Percentiles rank a stretch among this genome's conserved stretches.
Evolutionary conservation across 306 rosid species (phyloP).

Genomic region (Inga laurina): DNA sequence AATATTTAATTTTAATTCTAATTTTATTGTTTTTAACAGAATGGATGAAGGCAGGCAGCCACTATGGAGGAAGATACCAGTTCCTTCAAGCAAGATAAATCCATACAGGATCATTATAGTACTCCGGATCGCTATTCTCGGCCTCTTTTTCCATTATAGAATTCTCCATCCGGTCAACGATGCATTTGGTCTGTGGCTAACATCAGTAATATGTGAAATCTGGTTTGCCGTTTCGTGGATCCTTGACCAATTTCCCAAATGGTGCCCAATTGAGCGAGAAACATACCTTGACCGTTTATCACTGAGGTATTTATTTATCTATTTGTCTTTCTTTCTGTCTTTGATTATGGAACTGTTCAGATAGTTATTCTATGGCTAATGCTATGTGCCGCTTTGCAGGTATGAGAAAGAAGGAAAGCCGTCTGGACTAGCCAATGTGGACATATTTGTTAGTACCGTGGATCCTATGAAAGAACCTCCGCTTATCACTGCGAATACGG

Average conservation of each 20-base stretch:
- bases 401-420: slow-evolving; percentile 92
- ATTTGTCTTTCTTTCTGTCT: neutral
- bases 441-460: slow-evolving; percentile 88
- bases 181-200: slow-evolving; percentile 84
- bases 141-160: slow-evolving; percentile 87
- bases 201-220: slow-evolving; percentile 91
- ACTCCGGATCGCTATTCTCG: slow-evolving; percentile 70
- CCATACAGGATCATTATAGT: slow-evolving; percentile 81
- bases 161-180: slow-evolving; percentile 81
- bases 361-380: slow-evolving; percentile 14
- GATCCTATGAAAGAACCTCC: slow-evolving; percentile 97
- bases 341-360: neutral
- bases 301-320: slow-evolving; percentile 48
- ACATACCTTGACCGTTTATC: slow-evolving; percentile 93
- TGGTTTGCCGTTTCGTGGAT: slow-evolving; percentile 96
- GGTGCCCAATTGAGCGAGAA: slow-evolving; percentile 83
- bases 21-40: slow-evolving; percentile 40
- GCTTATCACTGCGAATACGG: slow-evolving; percentile 92
- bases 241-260: slow-evolving; percentile 91
- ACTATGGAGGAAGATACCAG: slow-evolving; percentile 78
- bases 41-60: slow-evolving; percentile 98
- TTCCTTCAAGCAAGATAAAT: slow-evolving; percentile 85
- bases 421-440: slow-evolving; percentile 73
- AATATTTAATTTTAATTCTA: slow-evolving; percentile 11
- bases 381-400: slow-evolving; percentile 37